Percentiles rank a stretch among this genome's conserved stretches.
Evolutionary conservation across 2,329 filamentous ascomycete species (phyloP).

Genomic region (Sphaerulina musiva): DNA sequence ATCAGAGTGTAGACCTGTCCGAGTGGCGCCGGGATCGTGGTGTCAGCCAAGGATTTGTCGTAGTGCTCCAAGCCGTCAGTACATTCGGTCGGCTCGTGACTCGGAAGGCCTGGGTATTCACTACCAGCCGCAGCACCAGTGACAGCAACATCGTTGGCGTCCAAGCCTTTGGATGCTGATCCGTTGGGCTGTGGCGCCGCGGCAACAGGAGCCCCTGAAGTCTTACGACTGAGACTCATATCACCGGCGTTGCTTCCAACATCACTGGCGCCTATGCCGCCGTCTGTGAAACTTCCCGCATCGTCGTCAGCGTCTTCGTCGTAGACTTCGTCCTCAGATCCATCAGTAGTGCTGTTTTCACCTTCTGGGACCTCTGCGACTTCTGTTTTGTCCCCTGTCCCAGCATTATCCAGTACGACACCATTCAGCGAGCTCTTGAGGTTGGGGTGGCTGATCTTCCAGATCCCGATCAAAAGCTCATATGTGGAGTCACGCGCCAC

Average conservation of each 20-base stretch:
- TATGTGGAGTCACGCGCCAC: slow-evolving; percentile 93
- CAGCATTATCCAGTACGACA: slow-evolving; percentile 67
- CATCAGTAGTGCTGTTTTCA: slow-evolving; percentile 49
- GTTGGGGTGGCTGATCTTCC: slow-evolving; percentile 92
- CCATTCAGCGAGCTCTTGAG: slow-evolving; percentile 88
- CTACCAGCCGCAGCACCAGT: slow-evolving; percentile 39
- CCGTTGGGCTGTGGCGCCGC: slow-evolving; percentile 36
- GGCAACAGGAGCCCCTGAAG: slow-evolving; percentile 50
- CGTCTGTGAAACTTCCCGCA: slow-evolving; percentile 54
- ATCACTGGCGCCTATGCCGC: slow-evolving; percentile 44
- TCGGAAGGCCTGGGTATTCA: slow-evolving; percentile 79
- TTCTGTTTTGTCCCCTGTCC: slow-evolving; percentile 82
- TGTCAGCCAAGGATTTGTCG: slow-evolving; percentile 78
- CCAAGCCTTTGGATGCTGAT: slow-evolving; percentile 28
- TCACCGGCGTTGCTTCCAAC: slow-evolving; percentile 48
- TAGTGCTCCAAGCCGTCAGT: slow-evolving; percentile 72
- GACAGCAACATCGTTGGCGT: slow-evolving; percentile 35
- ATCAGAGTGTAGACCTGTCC: slow-evolving; percentile 86
- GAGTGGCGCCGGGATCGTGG: slow-evolving; percentile 75
- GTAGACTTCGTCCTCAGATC: slow-evolving; percentile 69
- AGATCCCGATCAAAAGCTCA: slow-evolving; percentile 94
- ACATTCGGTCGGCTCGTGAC: slow-evolving; percentile 80
- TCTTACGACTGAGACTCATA: slow-evolving; percentile 58
- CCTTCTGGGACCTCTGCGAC: slow-evolving; percentile 60
- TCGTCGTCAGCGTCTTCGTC: slow-evolving; percentile 70